phyloP scores from a whole-genome alignment of 306 rosid genomes.

The Prunus persica region Prunus_persica_NCBIv2 NC_034010.1:20278001-20278500 shows the following conservation, averaged over 20 bases:
- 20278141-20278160: constrained; percentile 48
- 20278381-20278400: not conserved
- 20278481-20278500: not conserved
- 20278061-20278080: constrained; percentile 79
- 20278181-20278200: constrained; percentile 40
- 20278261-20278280: constrained; percentile 19
- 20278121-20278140: constrained; percentile 47
- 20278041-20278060: constrained; percentile 87
- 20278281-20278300: not conserved
- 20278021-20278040: constrained; percentile 49
- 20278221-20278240: constrained; percentile 30
- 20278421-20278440: not conserved
- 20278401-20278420: not conserved
- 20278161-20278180: constrained; percentile 41
- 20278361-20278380: constrained; percentile 2
- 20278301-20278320: not conserved
- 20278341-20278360: not conserved
- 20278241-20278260: constrained; percentile 33
- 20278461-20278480: not conserved
- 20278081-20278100: constrained; percentile 52
- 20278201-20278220: constrained; percentile 33
- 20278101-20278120: constrained; percentile 62
- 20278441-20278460: not conserved
- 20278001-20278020: constrained; percentile 51
- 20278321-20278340: not conserved